These are phyloP conservation scores for Irineochytrium annulatum DNA, from an alignment of 192 early-diverging fungal species.

Conservation along the genomic window DNA sequence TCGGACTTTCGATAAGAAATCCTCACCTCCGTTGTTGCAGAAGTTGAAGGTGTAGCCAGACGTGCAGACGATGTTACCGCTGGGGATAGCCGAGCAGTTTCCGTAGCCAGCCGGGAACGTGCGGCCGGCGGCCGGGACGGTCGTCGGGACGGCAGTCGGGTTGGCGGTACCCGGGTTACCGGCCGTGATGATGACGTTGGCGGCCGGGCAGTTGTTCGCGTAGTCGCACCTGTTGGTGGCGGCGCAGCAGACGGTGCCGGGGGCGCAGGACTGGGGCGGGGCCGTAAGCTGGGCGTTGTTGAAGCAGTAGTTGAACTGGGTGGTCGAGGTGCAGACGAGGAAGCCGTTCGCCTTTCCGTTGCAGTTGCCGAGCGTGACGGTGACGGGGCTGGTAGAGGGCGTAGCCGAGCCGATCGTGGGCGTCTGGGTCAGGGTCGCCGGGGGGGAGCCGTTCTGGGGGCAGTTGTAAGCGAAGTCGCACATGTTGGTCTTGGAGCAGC, in stretches of 20 bases:
- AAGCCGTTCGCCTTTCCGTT: neutral
- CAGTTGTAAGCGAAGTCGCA: slow-evolving; percentile 2
- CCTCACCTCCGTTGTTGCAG: neutral
- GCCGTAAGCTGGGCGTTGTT: neutral
- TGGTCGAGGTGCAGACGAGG: neutral
- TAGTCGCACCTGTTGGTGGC: too few relatives aligned
- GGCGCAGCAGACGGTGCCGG: slow-evolving; percentile 15
- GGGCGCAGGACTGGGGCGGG: slow-evolving; percentile 12
- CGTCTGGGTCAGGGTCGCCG: neutral
- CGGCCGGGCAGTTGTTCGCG: neutral
- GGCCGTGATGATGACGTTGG: neutral
- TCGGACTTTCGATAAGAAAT: neutral
- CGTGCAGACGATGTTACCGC: neutral
- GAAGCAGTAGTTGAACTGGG: slow-evolving; percentile 3
- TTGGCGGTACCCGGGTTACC: neutral
- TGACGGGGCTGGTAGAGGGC: neutral
- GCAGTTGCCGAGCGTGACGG: neutral
- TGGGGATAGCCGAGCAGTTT: neutral
- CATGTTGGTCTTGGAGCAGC: neutral
- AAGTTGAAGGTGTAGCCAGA: neutral
- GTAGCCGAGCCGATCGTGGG: neutral
- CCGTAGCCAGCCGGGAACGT: too few relatives aligned
- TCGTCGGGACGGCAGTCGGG: neutral
- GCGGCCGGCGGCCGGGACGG: too few relatives aligned
- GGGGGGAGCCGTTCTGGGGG: neutral